Evolutionary conservation across 768 basidiomycete genomes (phyloP).

Genomic region (Cantharellus cinnabarinus): DNA sequence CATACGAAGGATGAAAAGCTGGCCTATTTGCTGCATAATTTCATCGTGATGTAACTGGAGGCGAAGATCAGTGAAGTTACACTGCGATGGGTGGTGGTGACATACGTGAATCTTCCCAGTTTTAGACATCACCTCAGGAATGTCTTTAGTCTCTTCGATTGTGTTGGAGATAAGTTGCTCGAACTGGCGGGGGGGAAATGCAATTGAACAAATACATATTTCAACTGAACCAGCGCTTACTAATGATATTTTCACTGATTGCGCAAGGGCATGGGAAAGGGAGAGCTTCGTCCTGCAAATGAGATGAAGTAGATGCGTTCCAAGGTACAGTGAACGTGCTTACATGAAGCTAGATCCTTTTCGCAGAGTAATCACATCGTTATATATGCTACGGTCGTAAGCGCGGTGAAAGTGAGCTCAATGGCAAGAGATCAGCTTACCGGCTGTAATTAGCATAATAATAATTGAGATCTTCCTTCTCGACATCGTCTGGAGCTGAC

Average conservation of each 20-base stretch:
- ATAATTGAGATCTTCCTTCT: constrained; percentile 94
- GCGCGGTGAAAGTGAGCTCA: no score
- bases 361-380: constrained; percentile 84
- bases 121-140: constrained; percentile 80
- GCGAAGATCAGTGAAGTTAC: constrained; percentile 13
- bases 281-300: constrained; percentile 76
- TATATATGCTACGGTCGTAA: constrained; percentile 49
- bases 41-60: constrained; percentile 31
- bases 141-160: constrained; percentile 91
- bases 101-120: constrained; percentile 70
- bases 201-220: no score
- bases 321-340: constrained; percentile 15
- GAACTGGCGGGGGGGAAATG: constrained; percentile 29
- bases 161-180: constrained; percentile 82
- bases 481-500: constrained; percentile 68
- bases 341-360: constrained; percentile 93
- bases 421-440: constrained; percentile 21
- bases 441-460: constrained; percentile 95
- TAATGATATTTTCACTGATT: constrained; percentile 92
- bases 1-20: constrained; percentile 78
- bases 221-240: constrained; percentile 20
- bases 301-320: not conserved
- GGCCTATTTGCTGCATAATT: constrained; percentile 95
- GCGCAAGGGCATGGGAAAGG: constrained; percentile 81
- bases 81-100: no score